phyloP scores from a whole-genome alignment of 768 basidiomycete genomes.

The Mycena epipterygia region DNA sequence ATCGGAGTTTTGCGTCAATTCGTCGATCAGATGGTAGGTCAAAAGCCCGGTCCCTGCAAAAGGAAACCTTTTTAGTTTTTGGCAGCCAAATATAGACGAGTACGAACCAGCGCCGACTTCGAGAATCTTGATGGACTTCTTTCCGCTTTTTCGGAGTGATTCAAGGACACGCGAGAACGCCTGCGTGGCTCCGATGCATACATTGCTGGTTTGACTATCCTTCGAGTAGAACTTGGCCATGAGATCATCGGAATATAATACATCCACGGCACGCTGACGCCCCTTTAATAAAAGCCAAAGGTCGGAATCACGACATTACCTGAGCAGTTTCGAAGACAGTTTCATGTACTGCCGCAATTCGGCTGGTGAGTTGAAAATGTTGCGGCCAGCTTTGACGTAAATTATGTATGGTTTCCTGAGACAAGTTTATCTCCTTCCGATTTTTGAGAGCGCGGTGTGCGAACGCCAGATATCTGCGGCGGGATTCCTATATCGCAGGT shows the following conservation, averaged over 20 bases:
- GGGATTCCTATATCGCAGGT: neutral
- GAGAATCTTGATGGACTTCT: slow-evolving; percentile 1
- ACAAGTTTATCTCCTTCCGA: neutral
- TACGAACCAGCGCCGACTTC: slow-evolving; percentile 23
- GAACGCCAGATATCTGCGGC: neutral
- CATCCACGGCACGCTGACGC: slow-evolving; percentile 1
- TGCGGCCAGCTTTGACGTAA: neutral
- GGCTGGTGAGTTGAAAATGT: slow-evolving; percentile 16
- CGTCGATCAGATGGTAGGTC: slow-evolving; percentile 1
- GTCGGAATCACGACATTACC: neutral
- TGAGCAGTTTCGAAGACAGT: neutral
- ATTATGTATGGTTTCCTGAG: neutral
- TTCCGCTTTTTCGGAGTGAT: neutral
- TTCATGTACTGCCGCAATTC: slow-evolving; percentile 4
- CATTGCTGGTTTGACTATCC: neutral
- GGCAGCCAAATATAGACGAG: no score
- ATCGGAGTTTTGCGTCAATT: neutral
- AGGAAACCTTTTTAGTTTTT: no score
- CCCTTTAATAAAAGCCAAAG: no score
- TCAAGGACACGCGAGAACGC: neutral
- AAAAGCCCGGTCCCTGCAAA: slow-evolving; percentile 26
- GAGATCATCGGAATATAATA: slow-evolving; percentile 18
- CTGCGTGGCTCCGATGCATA: neutral
- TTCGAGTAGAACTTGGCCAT: slow-evolving; percentile 3
- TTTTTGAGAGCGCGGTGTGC: neutral